phyloP scores from a whole-genome alignment of 106 monocot genomes.

The Dendrobium huoshanense region DNA sequence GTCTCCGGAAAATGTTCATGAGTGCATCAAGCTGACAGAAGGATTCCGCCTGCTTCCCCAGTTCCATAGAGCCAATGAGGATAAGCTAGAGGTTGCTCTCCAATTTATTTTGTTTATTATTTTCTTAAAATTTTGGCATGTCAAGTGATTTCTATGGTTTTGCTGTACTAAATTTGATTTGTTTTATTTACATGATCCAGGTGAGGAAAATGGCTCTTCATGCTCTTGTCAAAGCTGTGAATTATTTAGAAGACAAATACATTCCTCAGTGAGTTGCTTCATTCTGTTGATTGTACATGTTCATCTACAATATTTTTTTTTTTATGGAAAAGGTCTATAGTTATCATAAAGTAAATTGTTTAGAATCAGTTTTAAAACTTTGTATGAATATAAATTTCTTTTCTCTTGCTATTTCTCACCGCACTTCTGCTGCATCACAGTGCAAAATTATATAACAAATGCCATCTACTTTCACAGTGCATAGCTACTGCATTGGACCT shows the following conservation, averaged over 20 bases:
- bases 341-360: too few species aligned
- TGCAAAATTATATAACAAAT: too few species aligned
- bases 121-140: too few species aligned
- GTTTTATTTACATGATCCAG: slow-evolving; percentile 5
- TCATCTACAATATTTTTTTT: too few species aligned
- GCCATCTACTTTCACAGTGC: too few species aligned
- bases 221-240: slow-evolving; percentile 6
- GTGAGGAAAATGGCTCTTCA: slow-evolving; percentile 25
- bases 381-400: too few species aligned
- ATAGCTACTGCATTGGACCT: too few species aligned
- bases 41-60: slow-evolving; percentile 65
- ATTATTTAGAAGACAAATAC: slow-evolving; percentile 5
- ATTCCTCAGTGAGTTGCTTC: neutral
- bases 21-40: slow-evolving; percentile 70
- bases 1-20: slow-evolving; percentile 74
- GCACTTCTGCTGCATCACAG: too few species aligned
- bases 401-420: too few species aligned
- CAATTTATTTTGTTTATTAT: too few species aligned
- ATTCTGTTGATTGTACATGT: neutral
- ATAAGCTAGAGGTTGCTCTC: slow-evolving; percentile 65
- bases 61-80: slow-evolving; percentile 70
- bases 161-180: neutral
- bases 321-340: too few species aligned
- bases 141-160: neutral
- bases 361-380: too few species aligned